Base-by-base conservation (phyloP, 1,284 basidiomycete species). In the Ganoderma resinaceum region DNA sequence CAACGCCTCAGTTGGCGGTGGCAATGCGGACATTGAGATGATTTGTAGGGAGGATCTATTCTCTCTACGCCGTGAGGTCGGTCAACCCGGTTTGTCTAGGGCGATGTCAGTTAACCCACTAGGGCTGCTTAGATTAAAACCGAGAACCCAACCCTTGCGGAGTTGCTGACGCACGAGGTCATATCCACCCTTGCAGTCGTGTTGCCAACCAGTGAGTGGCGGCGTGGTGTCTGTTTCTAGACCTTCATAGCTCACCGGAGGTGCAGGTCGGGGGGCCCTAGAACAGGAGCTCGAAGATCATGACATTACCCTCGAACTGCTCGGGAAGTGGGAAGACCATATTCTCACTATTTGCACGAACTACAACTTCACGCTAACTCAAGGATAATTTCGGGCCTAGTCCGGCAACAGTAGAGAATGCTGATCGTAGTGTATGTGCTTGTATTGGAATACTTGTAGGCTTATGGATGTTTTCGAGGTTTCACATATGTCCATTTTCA, bases 161-260 rank as follows among this genome's bases (percentile, higher is more conserved):
- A 63, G 1, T 18, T 73, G 14, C 55, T 76, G 12, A 35, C n/a
- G 3, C 70, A 72, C 59, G 68, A 73, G 20, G 66, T 65, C 1
- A 46, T 77, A 5, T 55, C 69, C 12, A 9, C 65, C 26, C 65
- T 77, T 43, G 70, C 71, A 12, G 35, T 68, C 8, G 65, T 69
- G 31, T 57, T 69, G 6, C 75, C 75, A 9, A 65, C 67, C 52
- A 74, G 76, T 76, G 43, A 60, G 72, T 58, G 11, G 26, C 35
- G 33, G 55, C 2, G 23, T 3, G n/a, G 37, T 42, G 23, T 29
- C 37, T 26, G n/a, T 37, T 37, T 26, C 35, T 40, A 9, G 35
- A 14, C 6, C 49, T 33, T 63, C 26, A 61, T 11, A n/a, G 9
- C 59, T 57, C 18, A 57, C 42, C 6, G 5, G 16, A n/a, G 2